A percentile compares a stretch with the other conserved stretches of the same genome.
Evolutionary conservation across 805 yeast genomes (phyloP).

Genomic region (Kodamaea lidongshanica): DNA sequence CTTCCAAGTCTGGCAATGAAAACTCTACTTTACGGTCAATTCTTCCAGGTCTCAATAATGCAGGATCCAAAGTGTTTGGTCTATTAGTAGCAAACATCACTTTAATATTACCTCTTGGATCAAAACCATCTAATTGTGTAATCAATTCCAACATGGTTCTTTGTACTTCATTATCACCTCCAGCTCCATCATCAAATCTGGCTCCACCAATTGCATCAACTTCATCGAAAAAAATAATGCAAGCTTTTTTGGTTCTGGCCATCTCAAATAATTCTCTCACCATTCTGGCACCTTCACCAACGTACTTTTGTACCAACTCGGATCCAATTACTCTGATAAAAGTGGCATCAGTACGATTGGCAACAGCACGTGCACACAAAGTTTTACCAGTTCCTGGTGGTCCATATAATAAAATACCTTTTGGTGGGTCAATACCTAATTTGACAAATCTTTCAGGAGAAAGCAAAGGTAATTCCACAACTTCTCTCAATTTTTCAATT

Average conservation of each 20-base stretch:
- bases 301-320: constrained; percentile 95
- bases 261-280: constrained; percentile 96
- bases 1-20: constrained; percentile 93
- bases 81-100: constrained; percentile 99
- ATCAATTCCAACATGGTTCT: constrained; percentile 98
- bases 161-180: constrained; percentile 98
- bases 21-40: constrained; percentile 98
- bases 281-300: constrained; percentile 99
- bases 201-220: constrained; percentile 99
- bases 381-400: constrained; percentile 99
- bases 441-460: constrained; percentile 97
- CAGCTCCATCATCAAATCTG: constrained; percentile 99
- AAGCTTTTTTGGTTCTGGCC: constrained; percentile 98
- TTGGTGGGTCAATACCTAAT: constrained; percentile 97
- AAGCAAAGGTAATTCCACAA: constrained; percentile 86
- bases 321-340: constrained; percentile 98
- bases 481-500: constrained; percentile 93
- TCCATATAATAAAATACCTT: constrained; percentile 92
- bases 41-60: constrained; percentile 96
- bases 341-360: constrained; percentile 98
- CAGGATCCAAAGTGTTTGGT: constrained; percentile 97
- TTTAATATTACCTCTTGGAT: constrained; percentile 97
- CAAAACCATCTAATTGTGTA: constrained; percentile 97
- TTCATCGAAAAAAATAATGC: constrained; percentile 97
- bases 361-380: constrained; percentile 97